Conservation (phyloP, 805 yeast species). For the Yueomyces sp. region DNA sequence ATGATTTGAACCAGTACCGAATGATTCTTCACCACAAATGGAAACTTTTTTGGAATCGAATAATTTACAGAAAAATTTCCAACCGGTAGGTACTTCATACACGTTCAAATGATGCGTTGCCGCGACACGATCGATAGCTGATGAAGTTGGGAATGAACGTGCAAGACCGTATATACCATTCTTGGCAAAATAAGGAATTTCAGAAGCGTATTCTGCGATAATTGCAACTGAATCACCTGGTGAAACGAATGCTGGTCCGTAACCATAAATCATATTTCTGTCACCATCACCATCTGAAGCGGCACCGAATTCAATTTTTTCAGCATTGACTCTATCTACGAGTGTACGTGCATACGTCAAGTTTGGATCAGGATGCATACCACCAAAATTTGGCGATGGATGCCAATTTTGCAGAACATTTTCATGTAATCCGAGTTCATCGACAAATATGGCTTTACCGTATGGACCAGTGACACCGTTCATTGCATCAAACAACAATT, state of each 20-base stretch:
- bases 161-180: slow-evolving; percentile 88
- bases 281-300: slow-evolving; percentile 99
- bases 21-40: slow-evolving; percentile 96
- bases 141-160: slow-evolving; percentile 94
- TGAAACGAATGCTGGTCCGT: slow-evolving; percentile 75
- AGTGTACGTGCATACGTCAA: slow-evolving; percentile 83
- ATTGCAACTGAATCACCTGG: slow-evolving; percentile 99
- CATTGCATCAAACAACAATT: slow-evolving; percentile 74
- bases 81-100: slow-evolving; percentile 98
- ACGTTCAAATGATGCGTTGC: slow-evolving; percentile 54
- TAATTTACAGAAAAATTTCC: slow-evolving; percentile 96
- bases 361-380: slow-evolving; percentile 96
- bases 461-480: slow-evolving; percentile 98
- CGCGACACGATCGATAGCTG: slow-evolving; percentile 88
- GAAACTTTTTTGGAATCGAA: slow-evolving; percentile 89
- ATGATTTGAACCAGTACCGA: slow-evolving; percentile 97
- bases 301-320: slow-evolving; percentile 85
- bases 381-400: slow-evolving; percentile 90
- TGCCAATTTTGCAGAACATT: slow-evolving; percentile 61
- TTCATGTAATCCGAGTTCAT: slow-evolving; percentile 68
- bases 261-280: slow-evolving; percentile 97
- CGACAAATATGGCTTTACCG: slow-evolving; percentile 70
- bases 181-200: slow-evolving; percentile 83
- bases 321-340: slow-evolving; percentile 71
- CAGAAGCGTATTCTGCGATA: slow-evolving; percentile 80